Base-by-base conservation (phyloP, 2,329 filamentous ascomycete species). In the Penicillium sp. region DNA sequence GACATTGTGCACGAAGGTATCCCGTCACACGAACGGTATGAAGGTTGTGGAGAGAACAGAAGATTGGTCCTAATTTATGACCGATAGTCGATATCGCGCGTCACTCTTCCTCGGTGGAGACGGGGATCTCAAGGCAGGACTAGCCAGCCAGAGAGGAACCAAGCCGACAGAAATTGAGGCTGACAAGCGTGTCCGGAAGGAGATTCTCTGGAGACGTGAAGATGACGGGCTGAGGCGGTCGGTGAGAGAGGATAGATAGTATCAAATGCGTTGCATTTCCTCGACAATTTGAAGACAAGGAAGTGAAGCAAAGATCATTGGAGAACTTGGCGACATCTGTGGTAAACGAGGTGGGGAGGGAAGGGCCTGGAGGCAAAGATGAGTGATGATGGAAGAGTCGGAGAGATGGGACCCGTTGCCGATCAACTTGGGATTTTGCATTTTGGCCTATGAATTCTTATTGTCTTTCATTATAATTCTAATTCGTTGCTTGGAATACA, bases 1-100 rank as follows among this genome's bases (percentile, higher is more conserved):
- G 90, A 92, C 90, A 93, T 92, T 74, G 63, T 73, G 70, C 63
- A 69, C 57, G 53, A 59, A 61, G 57, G 53, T 63, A 60, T 63
- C 60, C 63, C 69, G 67, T 68, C 60, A 67, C 63, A 65, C 60
- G 65, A 70, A 65, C 65, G 62, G 63, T 57, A 59, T 34, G 60
- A 57, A 54, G 50, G 16, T 50, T 33, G 21, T 41, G 46, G 53
- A 53, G 59, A 53, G 59, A 40, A 55, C 52, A 66, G 59, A 40
- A 53, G 55, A 66, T 53, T 58, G 39, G 47, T 52, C 51, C 51
- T 50, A 53, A 50, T 44, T 52, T 46, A 34, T 53, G 29, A 53
- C 49, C 57, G 58, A 60, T 56, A 54, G 57, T 50, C 38, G 58
- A 47, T 43, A 11, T 57, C 36, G 49, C 33, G 45, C 46, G 38